Base-by-base conservation (phyloP, 2,329 filamentous ascomycete genomes). In the Tolypocladium pustulatum region DNA sequence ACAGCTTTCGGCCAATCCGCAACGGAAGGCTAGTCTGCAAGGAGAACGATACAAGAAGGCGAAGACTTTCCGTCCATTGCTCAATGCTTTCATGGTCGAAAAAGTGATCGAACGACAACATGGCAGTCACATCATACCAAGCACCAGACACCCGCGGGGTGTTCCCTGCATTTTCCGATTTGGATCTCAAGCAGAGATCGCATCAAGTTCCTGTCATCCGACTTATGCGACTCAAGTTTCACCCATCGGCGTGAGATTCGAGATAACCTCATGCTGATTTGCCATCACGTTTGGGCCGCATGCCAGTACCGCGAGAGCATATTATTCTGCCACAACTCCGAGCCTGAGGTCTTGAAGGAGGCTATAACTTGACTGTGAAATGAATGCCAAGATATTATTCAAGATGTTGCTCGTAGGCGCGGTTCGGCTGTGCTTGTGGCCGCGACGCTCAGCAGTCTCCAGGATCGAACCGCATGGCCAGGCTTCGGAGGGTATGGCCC, bases 1-100 rank as follows among this genome's bases (percentile, higher is more conserved):
- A n/a, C 41, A 32, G 52, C 46, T 38, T 30, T 27, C 55, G 49
- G 57, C 55, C 51, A 17, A 25, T 30, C 37, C 38, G 4, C 38
- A 54, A 37, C 59, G 55, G 57, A 54, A 51, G 34, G 17, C 13
- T 51, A 17, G 13, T 37, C 53, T 54, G 58, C 15, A 22, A 22
- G 17, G 25, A 30, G 36, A 61, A 37, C 10, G 46, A 9, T 61
- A 61, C 58, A 61, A 61, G 46, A 60, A 53, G 46, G 57, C 46
- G 46, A 30, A 22, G 15, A 13, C 17, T 51, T 15, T 30, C 22
- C 27, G 15, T 36, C 12, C 41, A 17, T 22, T 13, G 30, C 40
- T 17, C 30, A 51, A n/a, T 25, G n/a, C 20, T 5, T 0, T 12
- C 41, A 46, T 25, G 6, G 9, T 12, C n/a, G 22, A 4, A 4